Evolutionary conservation across 768 basidiomycete species (phyloP), one percentile per base, ranked within the genome.

Genomic region (Hortiboletus flavorubellus): DNA sequence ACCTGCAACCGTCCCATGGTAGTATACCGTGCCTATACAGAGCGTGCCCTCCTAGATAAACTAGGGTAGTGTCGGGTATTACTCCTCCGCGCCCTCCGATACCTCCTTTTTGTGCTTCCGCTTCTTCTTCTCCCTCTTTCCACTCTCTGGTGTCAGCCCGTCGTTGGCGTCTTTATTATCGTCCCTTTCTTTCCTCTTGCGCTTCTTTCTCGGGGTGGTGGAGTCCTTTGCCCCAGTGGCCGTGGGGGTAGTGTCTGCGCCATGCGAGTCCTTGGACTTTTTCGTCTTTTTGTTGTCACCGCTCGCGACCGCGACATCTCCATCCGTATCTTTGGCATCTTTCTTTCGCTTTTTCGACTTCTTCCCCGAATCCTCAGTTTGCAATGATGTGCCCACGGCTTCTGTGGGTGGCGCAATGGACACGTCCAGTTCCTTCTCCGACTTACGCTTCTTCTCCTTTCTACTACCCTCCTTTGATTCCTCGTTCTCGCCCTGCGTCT

Each of bases 271-370:
- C 5, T 58, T 51, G 29, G 51, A 56, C 55, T 52, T 68, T 59
- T 69, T 68, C 45, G 60, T 55, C 51, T 68, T 69, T 64, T 70
- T 66, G 35, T 56, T 49, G 34, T 56, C 60, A 16, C 49, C 58
- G 8, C 46, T 41, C 8, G 18, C 49, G 12, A 51, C 55, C 21
- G 23, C 37, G 35, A 52, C 54, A 31, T 59, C 63, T 15, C 42
- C 56, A 16, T 48, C 60, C 5, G 9, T 43, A 7, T 57, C 59
- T 8, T 59, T 33, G 14, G 49, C 44, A 45, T 58, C 52, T 62
- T 64, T 68, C 57, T 68, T 74, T 48, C 72, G 72, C 58, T 75
- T 77, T 56, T 71, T 76, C 38, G 62, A 65, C 56, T 66, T 65
- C 30, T 58, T 61, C 33, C 45, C 53, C 37, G 59, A 44, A 8